These are phyloP conservation scores for Apiotrichum porosum DNA, from an alignment of 1,284 basidiomycete species.

Conservation along the genomic window DNA sequence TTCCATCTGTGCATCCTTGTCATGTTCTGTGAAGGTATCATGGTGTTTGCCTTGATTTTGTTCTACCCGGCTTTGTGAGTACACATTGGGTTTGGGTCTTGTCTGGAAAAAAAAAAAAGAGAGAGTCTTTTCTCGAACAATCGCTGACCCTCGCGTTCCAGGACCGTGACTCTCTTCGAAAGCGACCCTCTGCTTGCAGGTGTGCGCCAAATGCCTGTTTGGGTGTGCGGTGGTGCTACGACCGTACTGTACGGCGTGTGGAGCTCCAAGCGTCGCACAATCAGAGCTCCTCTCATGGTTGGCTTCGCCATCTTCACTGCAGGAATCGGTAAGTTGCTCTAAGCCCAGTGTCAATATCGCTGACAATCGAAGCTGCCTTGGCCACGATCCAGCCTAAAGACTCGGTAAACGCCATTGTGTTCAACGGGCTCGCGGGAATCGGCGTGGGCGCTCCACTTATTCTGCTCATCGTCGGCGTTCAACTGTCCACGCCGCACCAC, in stretches of 20 bases:
- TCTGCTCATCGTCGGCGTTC: constrained; percentile 18
- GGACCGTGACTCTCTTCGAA: constrained; percentile 13
- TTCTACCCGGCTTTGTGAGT: constrained; percentile 14
- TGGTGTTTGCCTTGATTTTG: constrained; percentile 11
- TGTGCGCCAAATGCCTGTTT: constrained; percentile 6
- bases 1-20: constrained; percentile 14
- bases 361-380: no score
- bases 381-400: constrained; percentile 10
- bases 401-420: constrained; percentile 1
- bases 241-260: constrained; percentile 14
- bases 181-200: constrained; percentile 5
- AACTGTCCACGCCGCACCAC: constrained; percentile 20
- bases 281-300: constrained; percentile 10
- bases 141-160: background rate
- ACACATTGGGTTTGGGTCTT: no score
- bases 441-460: constrained; percentile 21
- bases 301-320: constrained; percentile 17
- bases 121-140: background rate
- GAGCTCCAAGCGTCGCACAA: constrained; percentile 11
- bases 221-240: background rate
- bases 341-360: no score
- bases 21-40: constrained; percentile 20
- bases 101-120: no score
- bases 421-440: constrained; percentile 16
- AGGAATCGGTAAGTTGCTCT: constrained; percentile 14